Evolutionary conservation across 805 yeast species (phyloP), one percentile per base, ranked within the genome.

Genomic region (Cyberlindnera lachancei): DNA sequence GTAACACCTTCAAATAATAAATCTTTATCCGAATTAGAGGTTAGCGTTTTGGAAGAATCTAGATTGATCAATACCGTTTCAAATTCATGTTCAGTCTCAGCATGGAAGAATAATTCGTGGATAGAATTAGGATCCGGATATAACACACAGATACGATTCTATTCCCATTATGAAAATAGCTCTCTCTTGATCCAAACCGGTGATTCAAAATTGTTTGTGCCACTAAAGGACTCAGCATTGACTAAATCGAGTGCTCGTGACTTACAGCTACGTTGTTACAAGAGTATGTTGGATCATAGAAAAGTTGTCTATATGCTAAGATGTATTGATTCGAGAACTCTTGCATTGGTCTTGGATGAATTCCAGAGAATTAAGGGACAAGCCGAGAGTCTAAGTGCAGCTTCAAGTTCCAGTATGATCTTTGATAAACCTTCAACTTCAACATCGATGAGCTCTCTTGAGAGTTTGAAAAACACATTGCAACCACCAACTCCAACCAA

Each of bases 21-120:
- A 8, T 10, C 21, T 10, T 31, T 33, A 15, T 23, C 41, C 1
- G 15, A 26, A 9, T 27, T 31, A n/a, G 50, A 45, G 17, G 21
- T 33, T 15, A n/a, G 31, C 6, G n/a, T 32, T 9, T 12, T 44
- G 9, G 7, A 33, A 9, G 15, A 31, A 2, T 41, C 42, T 2
- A 22, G 27, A 5, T 29, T 38, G 6, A 20, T 28, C 11, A 27
- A 30, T 10, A 29, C 38, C 10, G 16, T 50, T 15, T 45, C 37
- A 7, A 42, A 42, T 24, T 31, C 41, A 4, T 25, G 36, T 11
- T 30, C 46, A 8, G 33, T 50, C 4, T 48, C 53, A 1, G 28
- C 33, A 15, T 50, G 55, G 55, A 29, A 18, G 18, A 29, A 35
- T 14, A 44, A 42, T 37, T 37, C 40, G 25, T 50, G 53, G 53